Percentiles rank a stretch among this genome's conserved stretches.
Conservation (phyloP, 1,284 basidiomycete genomes). For the Puccinia polysora region DNA sequence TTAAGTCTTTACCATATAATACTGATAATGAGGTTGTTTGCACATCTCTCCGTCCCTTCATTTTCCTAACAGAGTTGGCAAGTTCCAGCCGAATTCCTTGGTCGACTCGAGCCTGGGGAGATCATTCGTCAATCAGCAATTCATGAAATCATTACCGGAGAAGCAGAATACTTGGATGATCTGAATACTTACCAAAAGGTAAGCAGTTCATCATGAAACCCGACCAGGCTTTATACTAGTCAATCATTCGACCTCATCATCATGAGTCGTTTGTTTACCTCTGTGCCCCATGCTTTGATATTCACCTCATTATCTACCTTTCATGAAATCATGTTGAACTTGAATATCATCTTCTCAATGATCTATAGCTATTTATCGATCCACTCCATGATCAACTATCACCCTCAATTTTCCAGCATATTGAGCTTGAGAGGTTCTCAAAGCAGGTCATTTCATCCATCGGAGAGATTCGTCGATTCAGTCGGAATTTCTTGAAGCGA, state of each 20-base stretch:
- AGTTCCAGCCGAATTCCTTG: slow-evolving; percentile 61
- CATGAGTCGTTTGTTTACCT: background rate
- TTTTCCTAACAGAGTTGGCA: slow-evolving; percentile 14
- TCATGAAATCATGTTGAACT: background rate
- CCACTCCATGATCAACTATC: slow-evolving; percentile 68
- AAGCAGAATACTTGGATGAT: slow-evolving; percentile 84
- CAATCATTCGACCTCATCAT: background rate
- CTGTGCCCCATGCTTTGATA: too few species aligned
- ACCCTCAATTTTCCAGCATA: slow-evolving; percentile 66
- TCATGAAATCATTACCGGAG: slow-evolving; percentile 81
- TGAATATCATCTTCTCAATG: background rate
- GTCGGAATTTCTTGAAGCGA: slow-evolving; percentile 72
- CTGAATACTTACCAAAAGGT: slow-evolving; percentile 69
- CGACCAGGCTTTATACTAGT: background rate
- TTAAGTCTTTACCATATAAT: background rate
- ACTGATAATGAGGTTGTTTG: background rate
- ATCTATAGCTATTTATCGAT: slow-evolving; percentile 66
- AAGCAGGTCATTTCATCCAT: slow-evolving; percentile 83
- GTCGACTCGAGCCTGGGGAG: slow-evolving; percentile 68
- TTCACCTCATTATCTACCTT: background rate
- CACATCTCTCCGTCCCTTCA: background rate
- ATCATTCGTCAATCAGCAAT: slow-evolving; percentile 84
- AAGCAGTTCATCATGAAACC: too few species aligned
- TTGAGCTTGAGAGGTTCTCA: slow-evolving; percentile 72
- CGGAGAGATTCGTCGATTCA: slow-evolving; percentile 73